Percentiles rank a stretch among this genome's conserved stretches.
These are phyloP conservation scores for Colletotrichum chlorophyti DNA, from an alignment of 2,329 filamentous ascomycete species.

Conservation along the genomic window DNA sequence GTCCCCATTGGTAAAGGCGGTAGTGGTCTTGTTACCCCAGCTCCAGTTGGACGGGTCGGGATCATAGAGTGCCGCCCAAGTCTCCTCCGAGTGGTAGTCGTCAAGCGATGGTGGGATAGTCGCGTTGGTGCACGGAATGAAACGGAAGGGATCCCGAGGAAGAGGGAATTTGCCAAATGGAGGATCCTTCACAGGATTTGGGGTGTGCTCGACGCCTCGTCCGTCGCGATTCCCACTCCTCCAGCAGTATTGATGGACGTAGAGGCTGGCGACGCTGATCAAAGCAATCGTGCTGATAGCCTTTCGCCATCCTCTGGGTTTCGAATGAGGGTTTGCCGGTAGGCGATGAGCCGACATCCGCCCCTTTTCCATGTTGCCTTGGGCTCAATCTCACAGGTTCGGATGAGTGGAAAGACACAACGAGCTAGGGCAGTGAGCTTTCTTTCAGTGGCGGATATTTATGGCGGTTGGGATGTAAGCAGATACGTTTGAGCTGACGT, in stretches of 20 bases:
- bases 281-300: background rate
- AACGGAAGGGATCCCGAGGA: slow-evolving; percentile 51
- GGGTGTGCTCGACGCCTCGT: background rate
- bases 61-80: slow-evolving; percentile 51
- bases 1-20: background rate
- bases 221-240: background rate
- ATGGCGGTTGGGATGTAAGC: too few relatives aligned
- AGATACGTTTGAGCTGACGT: background rate
- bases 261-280: background rate
- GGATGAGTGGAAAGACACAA: background rate
- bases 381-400: background rate
- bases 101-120: slow-evolving; percentile 50
- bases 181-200: background rate
- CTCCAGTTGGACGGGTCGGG: slow-evolving; percentile 52
- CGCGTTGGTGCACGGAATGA: slow-evolving; percentile 52
- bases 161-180: slow-evolving; percentile 45
- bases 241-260: background rate
- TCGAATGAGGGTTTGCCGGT: too few relatives aligned
- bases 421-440: background rate
- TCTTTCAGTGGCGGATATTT: background rate
- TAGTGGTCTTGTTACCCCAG: slow-evolving; percentile 44
- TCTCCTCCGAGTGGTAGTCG: slow-evolving; percentile 42
- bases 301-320: background rate
- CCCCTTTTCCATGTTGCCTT: slow-evolving; percentile 9
- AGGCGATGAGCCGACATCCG: too few relatives aligned